phyloP scores from a whole-genome alignment of 1,284 basidiomycete genomes.

The Somion occarium region DNA sequence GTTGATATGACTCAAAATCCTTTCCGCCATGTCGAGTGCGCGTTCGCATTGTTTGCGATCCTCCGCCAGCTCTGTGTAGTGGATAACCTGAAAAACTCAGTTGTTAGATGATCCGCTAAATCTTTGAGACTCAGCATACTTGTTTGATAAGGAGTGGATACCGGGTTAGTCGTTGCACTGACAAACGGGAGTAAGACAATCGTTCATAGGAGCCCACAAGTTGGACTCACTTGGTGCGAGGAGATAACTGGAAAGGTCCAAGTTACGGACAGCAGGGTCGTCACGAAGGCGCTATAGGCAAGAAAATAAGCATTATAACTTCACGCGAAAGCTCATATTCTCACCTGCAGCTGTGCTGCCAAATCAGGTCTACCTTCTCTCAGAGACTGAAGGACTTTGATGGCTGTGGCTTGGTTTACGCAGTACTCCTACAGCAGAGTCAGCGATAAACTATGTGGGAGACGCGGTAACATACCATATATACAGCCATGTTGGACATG shows the following conservation, averaged over 20 bases:
- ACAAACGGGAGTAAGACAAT: no score
- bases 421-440: conserved; percentile 75
- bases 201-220: background rate
- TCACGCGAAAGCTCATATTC: conserved; percentile 11
- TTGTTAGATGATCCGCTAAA: background rate
- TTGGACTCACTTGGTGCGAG: conserved; percentile 76
- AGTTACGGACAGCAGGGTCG: conserved; percentile 71
- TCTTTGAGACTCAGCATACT: conserved; percentile 29
- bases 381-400: conserved; percentile 73
- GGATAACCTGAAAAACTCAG: conserved; percentile 57
- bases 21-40: conserved; percentile 65
- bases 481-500: conserved; percentile 74
- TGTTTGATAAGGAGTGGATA: conserved; percentile 88
- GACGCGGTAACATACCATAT: conserved; percentile 65
- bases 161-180: conserved; percentile 95
- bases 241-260: conserved; percentile 89
- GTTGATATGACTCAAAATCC: conserved; percentile 78
- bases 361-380: conserved; percentile 66
- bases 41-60: conserved; percentile 52
- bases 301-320: conserved; percentile 1
- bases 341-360: conserved; percentile 65
- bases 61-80: conserved; percentile 63
- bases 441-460: background rate
- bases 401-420: conserved; percentile 81
- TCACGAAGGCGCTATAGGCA: conserved; percentile 55